A percentile compares a stretch with the other conserved stretches of the same genome.
These are phyloP conservation scores for Haplosporangium sp. DNA, from an alignment of 371 early-diverging fungal genomes.

Conservation along the genomic window DNA sequence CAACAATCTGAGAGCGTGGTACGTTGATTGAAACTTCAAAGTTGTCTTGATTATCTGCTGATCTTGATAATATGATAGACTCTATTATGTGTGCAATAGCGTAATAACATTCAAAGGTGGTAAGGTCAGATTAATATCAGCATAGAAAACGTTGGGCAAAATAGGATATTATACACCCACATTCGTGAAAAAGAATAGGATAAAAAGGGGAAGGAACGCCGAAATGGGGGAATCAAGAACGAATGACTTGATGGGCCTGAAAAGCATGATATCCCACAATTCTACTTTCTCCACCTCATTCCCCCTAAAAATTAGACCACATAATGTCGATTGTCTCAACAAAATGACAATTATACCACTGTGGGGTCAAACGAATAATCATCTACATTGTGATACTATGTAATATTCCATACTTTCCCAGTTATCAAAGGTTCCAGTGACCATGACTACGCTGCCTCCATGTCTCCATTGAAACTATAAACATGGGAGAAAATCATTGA, in stretches of 20 bases:
- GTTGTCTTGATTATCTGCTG: conserved; percentile 8
- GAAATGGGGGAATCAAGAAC: neutral
- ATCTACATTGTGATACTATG: neutral
- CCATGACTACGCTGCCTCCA: conserved; percentile 59
- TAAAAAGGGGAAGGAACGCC: neutral
- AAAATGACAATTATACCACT: no score
- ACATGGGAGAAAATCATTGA: neutral
- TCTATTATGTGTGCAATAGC: conserved; percentile 10
- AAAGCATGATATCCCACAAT: neutral
- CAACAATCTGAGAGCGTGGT: conserved; percentile 32
- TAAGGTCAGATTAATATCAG: neutral
- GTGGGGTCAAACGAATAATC: neutral
- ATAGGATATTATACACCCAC: neutral
- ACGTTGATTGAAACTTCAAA: conserved; percentile 43
- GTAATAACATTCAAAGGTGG: neutral
- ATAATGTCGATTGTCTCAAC: neutral
- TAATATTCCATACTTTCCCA: conserved; percentile 59
- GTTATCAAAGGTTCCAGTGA: conserved; percentile 68
- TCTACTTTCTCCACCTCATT: neutral
- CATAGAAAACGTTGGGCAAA: neutral
- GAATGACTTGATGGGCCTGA: neutral
- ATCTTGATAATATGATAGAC: conserved; percentile 13
- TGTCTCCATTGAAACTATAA: conserved; percentile 61
- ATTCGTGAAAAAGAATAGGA: neutral
- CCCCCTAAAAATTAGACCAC: neutral